Evolutionary conservation across 495 filamentous ascomycete species (phyloP), one percentile per base, ranked within the genome.

Genomic region (Penicillium desertorum): DNA sequence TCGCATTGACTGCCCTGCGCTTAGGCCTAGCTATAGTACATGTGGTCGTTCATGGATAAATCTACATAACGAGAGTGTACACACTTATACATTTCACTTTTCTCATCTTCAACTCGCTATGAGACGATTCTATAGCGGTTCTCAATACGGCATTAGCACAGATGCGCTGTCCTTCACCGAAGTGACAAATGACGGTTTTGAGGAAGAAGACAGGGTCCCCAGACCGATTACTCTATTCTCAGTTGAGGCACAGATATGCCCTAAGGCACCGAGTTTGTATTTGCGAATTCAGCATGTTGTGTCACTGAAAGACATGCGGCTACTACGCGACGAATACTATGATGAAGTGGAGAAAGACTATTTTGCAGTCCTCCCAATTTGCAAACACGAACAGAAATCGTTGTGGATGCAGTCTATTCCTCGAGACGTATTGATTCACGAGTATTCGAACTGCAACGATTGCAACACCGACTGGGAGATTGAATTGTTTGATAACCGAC

Each of bases 381-480:
- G 44, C 2, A 16, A n/a, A 7, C 34, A 37, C 34, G 0, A 8
- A 37, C 5, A 5, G 2, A 16, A n/a, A 14, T 2, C 14, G 6
- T 6, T 37, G 8, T 17, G 36, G 36, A n/a, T 39, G 36, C 16
- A n/a, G 36, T 12, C 11, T 39, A 17, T 39, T 8, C 3, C 16
- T 17, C 5, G 2, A 3, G 3, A 39, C n/a, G 6, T 5, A 36
- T 12, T 12, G n/a, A 8, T 2, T 6, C n/a, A n/a, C 2, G 6
- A 9, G 16, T 39, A 5, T 54, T 45, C 27, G 12, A 23, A 25
- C 7, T 23, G 42, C 29, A 2, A 27, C 5, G 17, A 27, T 22
- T 54, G 52, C 41, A 54, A 54, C 19, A 45, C 52, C 11, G 52
- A 44, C 14, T 45, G 8, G 10, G 17, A 29, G 9, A 7, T 54